Evolutionary conservation across 2,329 filamentous ascomycete genomes (phyloP).

Genomic region (Cordyceps militaris): DNA sequence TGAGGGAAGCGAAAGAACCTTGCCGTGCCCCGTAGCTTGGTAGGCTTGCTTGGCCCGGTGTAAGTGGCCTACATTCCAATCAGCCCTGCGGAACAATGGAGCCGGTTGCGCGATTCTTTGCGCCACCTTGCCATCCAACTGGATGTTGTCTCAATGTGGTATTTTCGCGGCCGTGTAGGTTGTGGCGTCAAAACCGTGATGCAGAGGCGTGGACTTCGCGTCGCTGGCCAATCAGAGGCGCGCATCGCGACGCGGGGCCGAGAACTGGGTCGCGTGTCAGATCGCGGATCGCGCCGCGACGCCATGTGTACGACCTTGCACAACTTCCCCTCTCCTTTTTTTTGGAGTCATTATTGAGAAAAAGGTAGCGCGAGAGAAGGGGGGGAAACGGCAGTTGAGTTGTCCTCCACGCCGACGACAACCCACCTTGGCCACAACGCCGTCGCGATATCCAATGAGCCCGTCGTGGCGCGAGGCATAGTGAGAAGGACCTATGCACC

Average conservation of each 20-base stretch:
- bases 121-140: background rate
- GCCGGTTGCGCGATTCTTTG: background rate
- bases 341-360: background rate
- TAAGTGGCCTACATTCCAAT: slow-evolving; percentile 3
- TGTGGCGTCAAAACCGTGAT: background rate
- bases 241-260: slow-evolving; percentile 4
- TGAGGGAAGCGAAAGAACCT: background rate
- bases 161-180: background rate
- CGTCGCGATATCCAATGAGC: background rate
- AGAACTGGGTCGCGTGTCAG: background rate
- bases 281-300: slow-evolving; percentile 7
- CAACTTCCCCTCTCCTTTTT: background rate
- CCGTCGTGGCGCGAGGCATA: background rate
- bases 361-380: no score
- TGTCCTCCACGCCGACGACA: background rate
- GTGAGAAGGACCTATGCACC: background rate
- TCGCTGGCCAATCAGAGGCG: slow-evolving; percentile 3
- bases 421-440: background rate
- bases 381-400: background rate
- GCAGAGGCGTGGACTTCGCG: background rate
- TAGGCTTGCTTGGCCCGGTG: background rate
- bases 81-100: background rate
- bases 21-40: background rate
- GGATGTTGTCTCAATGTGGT: background rate
- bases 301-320: background rate